Evolutionary conservation across 2,329 filamentous ascomycete genomes (phyloP), one percentile per base, ranked within the genome.

Genomic region (Cercospora brassicicola): DNA sequence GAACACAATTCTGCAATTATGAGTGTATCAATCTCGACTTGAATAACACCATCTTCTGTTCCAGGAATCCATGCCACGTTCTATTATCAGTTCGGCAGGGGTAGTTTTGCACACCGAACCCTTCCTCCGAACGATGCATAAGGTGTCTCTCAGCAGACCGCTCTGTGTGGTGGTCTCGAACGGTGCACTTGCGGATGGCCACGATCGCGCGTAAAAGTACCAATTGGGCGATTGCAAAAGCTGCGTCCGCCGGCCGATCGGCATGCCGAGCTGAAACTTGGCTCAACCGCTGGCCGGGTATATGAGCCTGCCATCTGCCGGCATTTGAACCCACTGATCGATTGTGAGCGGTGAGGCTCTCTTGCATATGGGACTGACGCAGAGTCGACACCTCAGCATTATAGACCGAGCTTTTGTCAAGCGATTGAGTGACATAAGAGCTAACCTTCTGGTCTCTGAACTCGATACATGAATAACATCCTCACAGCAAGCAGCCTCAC

Each of bases 181-280:
- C 20, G 55, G 55, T 18, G 55, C 55, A 36, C 55, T 59, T 36
- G 55, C 30, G 55, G 55, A 36, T 59, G 55, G 55, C 55, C 55
- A 30, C 55, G 9, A 36, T 59, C 28, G 55, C 55, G 55, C 55
- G 30, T 59, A 20, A 33, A 36, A 59, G 55, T 33, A 33, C 55
- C 55, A 36, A 20, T 33, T 23, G 18, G 55, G n/a, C 15, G 8
- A 20, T 59, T 59, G 48, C 55, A 33, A 31, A 20, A 36, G 30
- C 55, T 59, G 28, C n/a, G n/a, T 23, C 28, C 26, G 15, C 15
- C 55, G 15, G 28, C 55, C n/a, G 53, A 31, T 57, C 53, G 53
- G 53, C 26, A 57, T 57, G 53, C 53, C 55, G 55, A 33, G 55
- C 10, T 31, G 55, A 15, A 59, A 20, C n/a, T 45, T 33, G n/a